These are phyloP conservation scores for Pelargonium nanum DNA, from an alignment of 345 rosid genomes.

Conservation along the genomic window DNA sequence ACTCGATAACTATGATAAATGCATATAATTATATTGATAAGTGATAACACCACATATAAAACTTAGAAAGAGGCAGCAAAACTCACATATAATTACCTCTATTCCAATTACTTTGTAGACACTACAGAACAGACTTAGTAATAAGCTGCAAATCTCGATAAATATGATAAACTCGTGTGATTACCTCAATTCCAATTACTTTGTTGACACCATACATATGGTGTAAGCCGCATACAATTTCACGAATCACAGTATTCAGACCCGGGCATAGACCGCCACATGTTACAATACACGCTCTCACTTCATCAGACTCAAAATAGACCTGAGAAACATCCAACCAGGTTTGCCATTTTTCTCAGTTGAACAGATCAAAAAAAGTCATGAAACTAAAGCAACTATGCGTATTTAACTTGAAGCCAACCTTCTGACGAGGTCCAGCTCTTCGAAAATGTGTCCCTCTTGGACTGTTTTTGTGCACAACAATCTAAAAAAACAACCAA, in stretches of 20 bases:
- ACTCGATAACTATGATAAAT: no score
- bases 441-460: constrained; percentile 37
- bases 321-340: constrained; percentile 18
- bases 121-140: no score
- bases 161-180: background rate
- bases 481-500: constrained; percentile 18
- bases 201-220: constrained; percentile 33
- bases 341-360: background rate
- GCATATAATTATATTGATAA: no score
- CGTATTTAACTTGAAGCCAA: background rate
- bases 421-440: constrained; percentile 42
- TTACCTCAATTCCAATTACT: constrained; percentile 37
- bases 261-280: constrained; percentile 48
- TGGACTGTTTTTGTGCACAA: constrained; percentile 27
- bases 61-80: no score
- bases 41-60: no score
- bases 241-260: constrained; percentile 38
- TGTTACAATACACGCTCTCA: constrained; percentile 33
- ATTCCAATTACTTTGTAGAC: no score
- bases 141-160: no score
- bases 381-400: background rate
- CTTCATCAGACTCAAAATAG: constrained; percentile 31
- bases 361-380: background rate
- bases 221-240: constrained; percentile 30
- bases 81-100: no score